Conservation (phyloP, 345 rosid genomes). For the Excoecaria agallocha region DNA sequence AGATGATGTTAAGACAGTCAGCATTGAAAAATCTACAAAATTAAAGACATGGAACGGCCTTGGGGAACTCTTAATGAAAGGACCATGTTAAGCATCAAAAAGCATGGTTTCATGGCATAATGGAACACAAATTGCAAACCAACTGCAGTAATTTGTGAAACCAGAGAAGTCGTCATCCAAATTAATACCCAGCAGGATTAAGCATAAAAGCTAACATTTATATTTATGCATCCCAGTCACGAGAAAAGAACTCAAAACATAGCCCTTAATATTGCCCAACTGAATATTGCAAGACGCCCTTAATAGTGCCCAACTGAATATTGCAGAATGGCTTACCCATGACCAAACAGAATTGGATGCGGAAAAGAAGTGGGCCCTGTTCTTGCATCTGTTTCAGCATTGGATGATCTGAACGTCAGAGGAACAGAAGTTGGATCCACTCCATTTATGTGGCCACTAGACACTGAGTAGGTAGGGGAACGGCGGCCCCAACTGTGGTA, state of each 20-base stretch:
- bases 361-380: conserved; percentile 36
- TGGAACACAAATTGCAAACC: background rate
- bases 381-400: conserved; percentile 37
- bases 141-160: background rate
- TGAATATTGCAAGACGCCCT: too few relatives aligned
- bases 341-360: conserved; percentile 44
- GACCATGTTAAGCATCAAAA: background rate
- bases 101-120: background rate
- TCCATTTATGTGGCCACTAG: conserved; percentile 37
- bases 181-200: background rate
- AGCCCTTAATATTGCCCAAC: background rate
- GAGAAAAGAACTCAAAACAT: background rate
- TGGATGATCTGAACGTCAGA: conserved; percentile 39
- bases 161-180: background rate
- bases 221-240: background rate
- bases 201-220: background rate
- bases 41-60: background rate
- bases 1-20: background rate
- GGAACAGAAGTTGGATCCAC: conserved; percentile 45
- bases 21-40: background rate
- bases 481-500: conserved; percentile 45
- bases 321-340: conserved; percentile 43
- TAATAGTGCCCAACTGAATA: too few relatives aligned
- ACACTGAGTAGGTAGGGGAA: conserved; percentile 40
- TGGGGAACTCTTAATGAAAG: background rate